Percentiles rank a stretch among this genome's conserved stretches.
Evolutionary conservation across 208 protist species (phyloP).

Genomic region (Acanthamoeba lenticulata): DNA sequence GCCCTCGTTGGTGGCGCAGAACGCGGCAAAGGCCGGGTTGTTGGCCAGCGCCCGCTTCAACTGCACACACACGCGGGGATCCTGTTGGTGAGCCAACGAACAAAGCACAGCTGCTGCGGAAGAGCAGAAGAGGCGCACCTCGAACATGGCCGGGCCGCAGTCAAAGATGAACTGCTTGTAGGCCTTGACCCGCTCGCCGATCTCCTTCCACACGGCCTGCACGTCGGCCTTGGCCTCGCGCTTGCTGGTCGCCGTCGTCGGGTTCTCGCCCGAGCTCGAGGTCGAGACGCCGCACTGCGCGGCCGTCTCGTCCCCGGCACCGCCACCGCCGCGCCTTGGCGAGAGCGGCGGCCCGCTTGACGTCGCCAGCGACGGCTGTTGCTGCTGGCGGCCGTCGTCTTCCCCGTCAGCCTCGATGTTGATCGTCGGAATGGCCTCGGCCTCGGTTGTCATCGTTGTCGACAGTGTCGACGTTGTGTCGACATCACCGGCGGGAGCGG

Average conservation of each 20-base stretch:
- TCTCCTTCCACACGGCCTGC: conserved; percentile 7
- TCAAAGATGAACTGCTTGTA: conserved; percentile 23
- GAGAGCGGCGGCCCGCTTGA: too few relatives aligned
- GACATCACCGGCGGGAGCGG: not conserved
- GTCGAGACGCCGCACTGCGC: not conserved
- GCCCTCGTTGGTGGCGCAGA: conserved; percentile 5
- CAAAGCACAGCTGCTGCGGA: too few relatives aligned
- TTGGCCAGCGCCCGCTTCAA: conserved; percentile 2
- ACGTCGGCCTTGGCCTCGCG: not conserved
- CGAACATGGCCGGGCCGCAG: not conserved
- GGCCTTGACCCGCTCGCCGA: conserved; percentile 11
- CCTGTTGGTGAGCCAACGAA: not conserved
- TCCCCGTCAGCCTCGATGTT: not conserved
- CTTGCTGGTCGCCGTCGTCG: not conserved
- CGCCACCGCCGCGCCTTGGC: not conserved
- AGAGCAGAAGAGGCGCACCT: too few relatives aligned
- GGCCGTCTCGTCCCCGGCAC: not conserved
- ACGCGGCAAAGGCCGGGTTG: conserved; percentile 1
- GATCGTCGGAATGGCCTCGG: not conserved
- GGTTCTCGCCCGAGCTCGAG: not conserved
- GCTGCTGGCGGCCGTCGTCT: not conserved
- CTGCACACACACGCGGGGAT: too few relatives aligned
- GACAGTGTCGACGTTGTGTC: not conserved
- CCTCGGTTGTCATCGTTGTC: not conserved
- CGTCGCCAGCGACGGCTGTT: not conserved